Evolutionary conservation across 2,329 filamentous ascomycete genomes (phyloP).

Genomic region (Beauveria medogensis): DNA sequence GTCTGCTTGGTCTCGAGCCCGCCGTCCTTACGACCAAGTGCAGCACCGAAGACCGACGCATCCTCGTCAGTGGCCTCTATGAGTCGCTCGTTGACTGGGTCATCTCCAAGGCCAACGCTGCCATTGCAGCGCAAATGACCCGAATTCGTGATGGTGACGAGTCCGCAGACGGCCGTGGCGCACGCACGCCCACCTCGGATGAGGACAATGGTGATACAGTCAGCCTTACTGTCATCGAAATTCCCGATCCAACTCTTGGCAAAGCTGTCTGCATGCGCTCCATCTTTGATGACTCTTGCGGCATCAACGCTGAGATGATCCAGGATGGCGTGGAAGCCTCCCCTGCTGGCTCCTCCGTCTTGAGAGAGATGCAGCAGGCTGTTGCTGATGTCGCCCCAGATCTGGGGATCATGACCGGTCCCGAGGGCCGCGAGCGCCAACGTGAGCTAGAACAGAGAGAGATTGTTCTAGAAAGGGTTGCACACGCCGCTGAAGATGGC

Average conservation of each 20-base stretch:
- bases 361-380: slow-evolving; percentile 80
- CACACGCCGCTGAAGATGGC: slow-evolving; percentile 70
- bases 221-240: slow-evolving; percentile 78
- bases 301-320: slow-evolving; percentile 97
- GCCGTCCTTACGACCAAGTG: slow-evolving; percentile 72
- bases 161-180: slow-evolving; percentile 55
- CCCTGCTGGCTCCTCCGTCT: slow-evolving; percentile 67
- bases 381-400: slow-evolving; percentile 70
- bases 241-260: slow-evolving; percentile 70
- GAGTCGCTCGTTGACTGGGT: slow-evolving; percentile 95
- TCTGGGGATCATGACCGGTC: slow-evolving; percentile 63
- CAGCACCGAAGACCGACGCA: slow-evolving; percentile 74
- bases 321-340: slow-evolving; percentile 79
- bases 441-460: slow-evolving; percentile 75
- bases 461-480: slow-evolving; percentile 76
- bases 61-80: slow-evolving; percentile 79
- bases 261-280: slow-evolving; percentile 85
- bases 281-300: slow-evolving; percentile 84
- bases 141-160: slow-evolving; percentile 58
- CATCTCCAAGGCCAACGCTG: slow-evolving; percentile 76
- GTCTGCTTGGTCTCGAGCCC: slow-evolving; percentile 77
- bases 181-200: slow-evolving; percentile 55
- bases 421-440: slow-evolving; percentile 63
- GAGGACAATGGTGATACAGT: slow-evolving; percentile 78
- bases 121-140: slow-evolving; percentile 69